These are phyloP conservation scores for Scytalidium lignicola DNA, from an alignment of 2,329 filamentous ascomycete species.

Conservation along the genomic window DNA sequence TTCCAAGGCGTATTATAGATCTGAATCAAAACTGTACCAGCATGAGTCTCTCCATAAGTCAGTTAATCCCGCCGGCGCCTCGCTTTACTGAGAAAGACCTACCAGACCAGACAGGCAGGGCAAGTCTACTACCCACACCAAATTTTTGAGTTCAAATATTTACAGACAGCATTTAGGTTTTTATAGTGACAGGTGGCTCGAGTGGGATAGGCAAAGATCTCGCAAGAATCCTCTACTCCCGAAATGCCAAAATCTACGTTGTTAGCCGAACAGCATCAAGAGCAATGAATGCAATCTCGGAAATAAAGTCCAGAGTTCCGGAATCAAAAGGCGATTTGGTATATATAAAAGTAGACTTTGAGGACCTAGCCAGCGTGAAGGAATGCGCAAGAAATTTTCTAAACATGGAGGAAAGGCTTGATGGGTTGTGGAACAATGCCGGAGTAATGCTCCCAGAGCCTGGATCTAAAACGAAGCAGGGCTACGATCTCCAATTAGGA, in stretches of 20 bases:
- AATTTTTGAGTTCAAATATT: neutral
- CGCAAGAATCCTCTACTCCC: constrained; percentile 29
- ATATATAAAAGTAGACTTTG: constrained; percentile 30
- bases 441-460: constrained; percentile 28
- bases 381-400: constrained; percentile 27
- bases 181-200: constrained; percentile 27
- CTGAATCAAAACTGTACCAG: too few species aligned
- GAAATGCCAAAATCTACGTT: constrained; percentile 36
- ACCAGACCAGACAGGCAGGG: constrained; percentile 18
- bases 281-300: constrained; percentile 28
- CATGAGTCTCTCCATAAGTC: too few species aligned
- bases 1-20: too few species aligned
- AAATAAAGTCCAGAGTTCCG: constrained; percentile 24
- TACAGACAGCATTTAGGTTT: too few species aligned
- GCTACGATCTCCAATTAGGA: constrained; percentile 27
- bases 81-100: constrained; percentile 24
- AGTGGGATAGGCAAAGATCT: constrained; percentile 32
- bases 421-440: constrained; percentile 33
- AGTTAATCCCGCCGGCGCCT: constrained; percentile 9
- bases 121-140: neutral
- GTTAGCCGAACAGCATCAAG: constrained; percentile 33
- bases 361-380: constrained; percentile 31
- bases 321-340: constrained; percentile 25
- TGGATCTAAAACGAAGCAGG: constrained; percentile 22
- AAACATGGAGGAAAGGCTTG: constrained; percentile 25